Conservation (phyloP, 176 grass and related monocot genomes). For the Raddia guianensis region DNA sequence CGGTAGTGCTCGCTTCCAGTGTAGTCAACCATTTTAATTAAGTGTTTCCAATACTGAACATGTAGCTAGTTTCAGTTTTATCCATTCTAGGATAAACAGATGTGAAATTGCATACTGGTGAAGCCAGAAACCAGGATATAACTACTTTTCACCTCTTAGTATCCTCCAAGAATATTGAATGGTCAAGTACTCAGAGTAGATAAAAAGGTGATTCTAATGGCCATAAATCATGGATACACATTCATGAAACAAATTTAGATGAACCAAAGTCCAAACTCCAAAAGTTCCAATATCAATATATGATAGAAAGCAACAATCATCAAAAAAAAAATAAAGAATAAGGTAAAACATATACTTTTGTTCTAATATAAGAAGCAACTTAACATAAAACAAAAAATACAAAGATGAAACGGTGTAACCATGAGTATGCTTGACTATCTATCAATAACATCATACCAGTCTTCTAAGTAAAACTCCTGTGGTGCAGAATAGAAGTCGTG, state of each 20-base stretch:
- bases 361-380: constrained; percentile 1
- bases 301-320: constrained; percentile 8
- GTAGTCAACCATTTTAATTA: background rate
- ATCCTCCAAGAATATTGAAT: background rate
- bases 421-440: constrained; percentile 29
- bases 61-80: background rate
- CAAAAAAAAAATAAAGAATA: constrained; percentile 24
- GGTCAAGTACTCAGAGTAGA: background rate
- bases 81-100: background rate
- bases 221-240: background rate
- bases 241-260: background rate
- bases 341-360: background rate
- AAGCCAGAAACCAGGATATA: background rate
- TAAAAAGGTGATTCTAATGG: background rate
- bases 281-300: background rate
- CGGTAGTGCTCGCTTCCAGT: background rate
- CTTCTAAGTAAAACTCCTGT: constrained; percentile 92
- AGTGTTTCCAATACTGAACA: background rate
- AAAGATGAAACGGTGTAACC: background rate
- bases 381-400: constrained; percentile 32
- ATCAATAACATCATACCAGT: constrained; percentile 60
- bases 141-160: background rate
- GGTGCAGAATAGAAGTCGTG: constrained; percentile 89
- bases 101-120: background rate
- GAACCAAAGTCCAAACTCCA: background rate